Conservation (phyloP, 768 basidiomycete species). For the Lactarius evosmus region DNA sequence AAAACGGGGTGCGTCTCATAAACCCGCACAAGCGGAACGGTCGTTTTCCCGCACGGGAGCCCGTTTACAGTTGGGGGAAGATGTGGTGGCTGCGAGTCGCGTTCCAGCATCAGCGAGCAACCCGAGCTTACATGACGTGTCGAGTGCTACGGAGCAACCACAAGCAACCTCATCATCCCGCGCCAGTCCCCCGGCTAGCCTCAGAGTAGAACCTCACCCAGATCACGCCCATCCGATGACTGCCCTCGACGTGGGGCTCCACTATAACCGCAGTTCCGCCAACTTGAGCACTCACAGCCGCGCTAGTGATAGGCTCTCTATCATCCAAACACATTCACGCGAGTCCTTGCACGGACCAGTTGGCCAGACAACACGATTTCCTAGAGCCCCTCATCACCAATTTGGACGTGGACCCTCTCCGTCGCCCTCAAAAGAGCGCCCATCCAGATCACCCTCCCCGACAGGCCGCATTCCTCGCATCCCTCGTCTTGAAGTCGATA, state of each 20-base stretch:
- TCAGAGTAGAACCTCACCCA: not conserved
- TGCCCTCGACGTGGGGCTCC: not conserved
- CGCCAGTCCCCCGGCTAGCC: not conserved
- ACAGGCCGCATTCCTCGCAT: not conserved
- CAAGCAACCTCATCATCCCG: not conserved
- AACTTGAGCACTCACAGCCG: conserved; percentile 16
- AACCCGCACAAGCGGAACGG: not conserved
- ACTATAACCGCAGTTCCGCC: not conserved
- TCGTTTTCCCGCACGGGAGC: not conserved
- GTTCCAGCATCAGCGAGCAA: conserved; percentile 14
- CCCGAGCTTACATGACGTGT: conserved; percentile 1
- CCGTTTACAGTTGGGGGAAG: not conserved
- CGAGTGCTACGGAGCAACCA: not conserved
- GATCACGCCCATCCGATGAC: not conserved
- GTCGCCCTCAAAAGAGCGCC: conserved; percentile 3
- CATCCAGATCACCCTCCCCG: not conserved
- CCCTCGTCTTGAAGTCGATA: conserved; percentile 8
- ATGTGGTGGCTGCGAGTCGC: conserved; percentile 7
- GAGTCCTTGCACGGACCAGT: not conserved
- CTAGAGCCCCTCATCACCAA: conserved; percentile 8
- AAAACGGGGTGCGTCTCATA: not conserved
- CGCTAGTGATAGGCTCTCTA: conserved; percentile 16
- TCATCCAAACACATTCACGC: conserved; percentile 6
- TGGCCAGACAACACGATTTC: conserved; percentile 2
- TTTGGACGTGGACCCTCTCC: conserved; percentile 11